A percentile compares a stretch with the other conserved stretches of the same genome.
Conservation (phyloP, 306 rosid species). For the Pyrus betulifolia region DNA sequence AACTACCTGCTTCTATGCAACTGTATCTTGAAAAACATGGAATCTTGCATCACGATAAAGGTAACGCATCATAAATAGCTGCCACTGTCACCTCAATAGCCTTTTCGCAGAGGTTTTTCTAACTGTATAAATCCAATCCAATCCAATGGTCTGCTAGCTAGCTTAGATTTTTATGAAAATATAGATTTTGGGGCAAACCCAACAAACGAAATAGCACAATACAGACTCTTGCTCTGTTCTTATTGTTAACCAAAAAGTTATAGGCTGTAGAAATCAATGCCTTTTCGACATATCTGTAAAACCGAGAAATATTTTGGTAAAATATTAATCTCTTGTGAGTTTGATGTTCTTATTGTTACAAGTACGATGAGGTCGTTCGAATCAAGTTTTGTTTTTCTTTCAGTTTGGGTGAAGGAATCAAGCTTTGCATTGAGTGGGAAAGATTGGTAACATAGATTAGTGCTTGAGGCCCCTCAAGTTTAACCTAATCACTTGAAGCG, state of each 20-base stretch:
- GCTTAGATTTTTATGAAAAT: slow-evolving; percentile 1
- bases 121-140: background rate
- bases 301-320: background rate
- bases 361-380: too few relatives aligned
- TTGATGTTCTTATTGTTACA: background rate
- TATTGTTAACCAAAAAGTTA: background rate
- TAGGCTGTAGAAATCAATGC: background rate
- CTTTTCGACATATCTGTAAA: background rate
- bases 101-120: slow-evolving; percentile 5
- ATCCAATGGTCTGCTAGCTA: slow-evolving; percentile 6
- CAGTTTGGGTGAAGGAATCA: too few relatives aligned
- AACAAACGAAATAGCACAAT: background rate
- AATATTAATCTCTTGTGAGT: background rate
- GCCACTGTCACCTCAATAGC: background rate
- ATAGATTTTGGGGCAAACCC: slow-evolving; percentile 4
- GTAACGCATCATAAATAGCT: slow-evolving; percentile 26
- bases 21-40: slow-evolving; percentile 17
- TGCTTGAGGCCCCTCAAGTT: too few relatives aligned
- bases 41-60: slow-evolving; percentile 6
- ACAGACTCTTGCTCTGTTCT: background rate
- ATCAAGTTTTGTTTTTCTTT: too few relatives aligned
- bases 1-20: slow-evolving; percentile 31
- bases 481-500: too few relatives aligned
- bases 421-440: too few relatives aligned
- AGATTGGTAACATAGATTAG: too few relatives aligned